Evolutionary conservation across 345 rosid species (phyloP), one percentile per base, ranked within the genome.

Genomic region (Dipteronia sinensis): DNA sequence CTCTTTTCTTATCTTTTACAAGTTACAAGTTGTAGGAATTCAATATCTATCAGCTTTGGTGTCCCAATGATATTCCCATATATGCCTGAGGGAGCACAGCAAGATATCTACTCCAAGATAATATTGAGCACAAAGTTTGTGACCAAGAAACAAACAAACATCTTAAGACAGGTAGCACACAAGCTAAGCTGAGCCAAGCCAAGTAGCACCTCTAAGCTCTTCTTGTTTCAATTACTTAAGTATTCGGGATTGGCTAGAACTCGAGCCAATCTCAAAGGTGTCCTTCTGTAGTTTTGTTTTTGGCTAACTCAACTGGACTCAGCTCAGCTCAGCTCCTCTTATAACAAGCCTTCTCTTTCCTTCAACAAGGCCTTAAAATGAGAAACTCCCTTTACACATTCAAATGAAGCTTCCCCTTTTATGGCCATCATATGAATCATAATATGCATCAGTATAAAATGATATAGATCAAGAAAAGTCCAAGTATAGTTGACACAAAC

Each of bases 21-120:
- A 71, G 59, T 5, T 67, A 63, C 53, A 53, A 74, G 82, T 58
- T 74, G 67, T 27, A 68, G 79, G 85, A 75, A 72, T 71, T 61
- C 61, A 67, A 72, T 79, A 82, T 80, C 85, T 82, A 82, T 78
- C 75, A 75, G 55, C 79, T 72, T 79, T 38, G 77, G 62, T 82
- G 79, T 76, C 69, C 77, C 12, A 65, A 65, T 63, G 77, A 71
- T 40, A 78, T 71, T 75, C 62, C 71, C 77, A 76, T 67, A 38
- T 19, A 71, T 47, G 82, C 74, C 79, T 71, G 85, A 66, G 62
- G 76, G 66, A 78, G 81, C 77, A 78, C 74, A 51, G 44, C 74
- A 66, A 34, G 69, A 68, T 20, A 78, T 72, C 72, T 74, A 78
- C 85, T 71, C 70, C 80, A 82, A 66, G 74, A 71, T 68, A 82